Percentiles rank a stretch among this genome's conserved stretches.
phyloP scores from a whole-genome alignment of 139 green algal genomes.

The Microglena sp. region DNA sequence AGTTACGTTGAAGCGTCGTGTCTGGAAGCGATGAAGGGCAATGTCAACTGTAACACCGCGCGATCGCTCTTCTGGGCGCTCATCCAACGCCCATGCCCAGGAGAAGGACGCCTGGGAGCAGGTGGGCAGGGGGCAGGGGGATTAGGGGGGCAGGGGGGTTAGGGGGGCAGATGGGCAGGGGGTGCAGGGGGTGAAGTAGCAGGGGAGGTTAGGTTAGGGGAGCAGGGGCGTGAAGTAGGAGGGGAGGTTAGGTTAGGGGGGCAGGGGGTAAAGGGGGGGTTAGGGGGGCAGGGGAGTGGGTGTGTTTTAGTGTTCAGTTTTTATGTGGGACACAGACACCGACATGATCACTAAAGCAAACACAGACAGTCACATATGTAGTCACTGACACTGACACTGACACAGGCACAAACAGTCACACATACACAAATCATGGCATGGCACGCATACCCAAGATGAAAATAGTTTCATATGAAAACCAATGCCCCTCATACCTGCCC shows the following conservation, averaged over 20 bases:
- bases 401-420: not conserved
- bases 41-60: constrained; percentile 93
- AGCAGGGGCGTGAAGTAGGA: not conserved
- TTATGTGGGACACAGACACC: not conserved
- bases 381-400: not conserved
- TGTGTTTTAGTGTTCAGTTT: not conserved
- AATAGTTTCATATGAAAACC: too few species aligned
- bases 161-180: too few species aligned
- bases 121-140: not conserved
- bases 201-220: not conserved
- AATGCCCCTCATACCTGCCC: too few species aligned
- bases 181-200: too few species aligned
- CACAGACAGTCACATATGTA: not conserved
- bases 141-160: too few species aligned
- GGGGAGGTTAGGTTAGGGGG: too few species aligned
- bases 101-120: constrained; percentile 85
- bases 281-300: too few species aligned
- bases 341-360: not conserved
- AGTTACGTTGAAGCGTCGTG: constrained; percentile 44
- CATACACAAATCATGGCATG: constrained; percentile 4
- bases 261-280: too few species aligned
- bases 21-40: constrained; percentile 39
- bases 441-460: too few species aligned
- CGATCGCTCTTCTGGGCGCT: constrained; percentile 79
- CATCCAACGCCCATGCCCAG: constrained; percentile 94